These are phyloP conservation scores for Myrmaecium sp. DNA, from an alignment of 2,329 filamentous ascomycete genomes.

Conservation along the genomic window DNA sequence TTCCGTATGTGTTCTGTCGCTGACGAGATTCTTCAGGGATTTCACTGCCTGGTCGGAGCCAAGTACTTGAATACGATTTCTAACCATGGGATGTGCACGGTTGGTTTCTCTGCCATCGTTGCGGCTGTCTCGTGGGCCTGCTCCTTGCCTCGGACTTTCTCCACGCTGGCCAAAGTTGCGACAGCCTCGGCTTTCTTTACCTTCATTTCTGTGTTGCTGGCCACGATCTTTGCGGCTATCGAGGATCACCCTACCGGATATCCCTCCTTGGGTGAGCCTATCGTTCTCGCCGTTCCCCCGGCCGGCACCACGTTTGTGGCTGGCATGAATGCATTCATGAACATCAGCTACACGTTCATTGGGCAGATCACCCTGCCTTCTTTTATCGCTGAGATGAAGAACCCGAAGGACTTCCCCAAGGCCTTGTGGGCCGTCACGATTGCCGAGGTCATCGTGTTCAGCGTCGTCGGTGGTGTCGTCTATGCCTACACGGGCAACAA, in stretches of 20 bases:
- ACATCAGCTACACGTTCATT: constrained; percentile 93
- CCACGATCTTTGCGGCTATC: constrained; percentile 64
- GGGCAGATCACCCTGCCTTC: constrained; percentile 86
- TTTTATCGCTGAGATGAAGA: constrained; percentile 89
- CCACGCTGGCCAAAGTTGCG: constrained; percentile 60
- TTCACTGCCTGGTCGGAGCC: constrained; percentile 71
- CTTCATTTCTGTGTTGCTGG: constrained; percentile 73
- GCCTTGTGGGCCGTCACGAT: constrained; percentile 83
- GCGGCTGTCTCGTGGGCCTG: constrained; percentile 59
- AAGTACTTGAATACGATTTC: constrained; percentile 86
- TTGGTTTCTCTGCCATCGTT: constrained; percentile 61
- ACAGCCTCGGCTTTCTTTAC: constrained; percentile 73
- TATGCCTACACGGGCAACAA: constrained; percentile 82
- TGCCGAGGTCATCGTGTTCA: constrained; percentile 73
- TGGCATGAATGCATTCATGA: constrained; percentile 77
- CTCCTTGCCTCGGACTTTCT: constrained; percentile 75
- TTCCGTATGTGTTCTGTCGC: constrained; percentile 3
- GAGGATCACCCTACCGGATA: constrained; percentile 58
- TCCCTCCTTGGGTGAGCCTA: constrained; percentile 38
- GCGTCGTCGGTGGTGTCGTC: constrained; percentile 60
- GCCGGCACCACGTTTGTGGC: constrained; percentile 61
- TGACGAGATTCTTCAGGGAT: constrained; percentile 29
- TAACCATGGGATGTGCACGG: constrained; percentile 53
- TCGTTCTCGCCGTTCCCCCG: constrained; percentile 51
- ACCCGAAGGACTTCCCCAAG: constrained; percentile 72